Conservation (phyloP, 169 alveolate species). For the Plasmodium knowlesi region DNA sequence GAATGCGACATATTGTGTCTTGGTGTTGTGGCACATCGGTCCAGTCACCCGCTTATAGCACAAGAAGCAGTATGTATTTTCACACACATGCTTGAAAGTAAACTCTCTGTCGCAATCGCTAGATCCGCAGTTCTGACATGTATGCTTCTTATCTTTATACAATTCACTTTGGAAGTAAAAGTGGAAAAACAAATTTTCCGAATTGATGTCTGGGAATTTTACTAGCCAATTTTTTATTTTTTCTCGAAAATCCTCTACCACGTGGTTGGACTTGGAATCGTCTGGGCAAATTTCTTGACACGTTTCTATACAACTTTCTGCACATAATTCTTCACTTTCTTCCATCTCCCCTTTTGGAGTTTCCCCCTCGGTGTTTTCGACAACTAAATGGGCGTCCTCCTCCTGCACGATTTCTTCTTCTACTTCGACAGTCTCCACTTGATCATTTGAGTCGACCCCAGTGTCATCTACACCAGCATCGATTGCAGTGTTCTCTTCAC, state of each 20-base stretch:
- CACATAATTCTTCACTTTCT: background rate
- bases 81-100: background rate
- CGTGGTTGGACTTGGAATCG: background rate
- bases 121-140: constrained; percentile 66
- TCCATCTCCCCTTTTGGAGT: background rate
- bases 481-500: background rate
- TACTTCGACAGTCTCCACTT: background rate
- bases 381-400: background rate
- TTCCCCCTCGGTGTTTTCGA: background rate
- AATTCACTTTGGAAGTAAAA: constrained; percentile 51
- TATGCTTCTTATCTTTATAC: constrained; percentile 22
- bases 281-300: background rate
- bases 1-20: constrained; percentile 19
- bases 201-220: constrained; percentile 50
- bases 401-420: background rate
- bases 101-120: constrained; percentile 25
- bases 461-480: background rate
- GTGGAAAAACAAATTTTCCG: constrained; percentile 69
- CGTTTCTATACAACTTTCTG: background rate
- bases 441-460: background rate
- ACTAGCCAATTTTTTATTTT: constrained; percentile 48
- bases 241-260: constrained; percentile 31
- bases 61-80: constrained; percentile 33
- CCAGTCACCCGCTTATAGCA: constrained; percentile 21
- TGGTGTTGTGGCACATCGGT: constrained; percentile 30